Base-by-base conservation (phyloP, 2,329 filamentous ascomycete species). In the Escovopsis sp. region DNA sequence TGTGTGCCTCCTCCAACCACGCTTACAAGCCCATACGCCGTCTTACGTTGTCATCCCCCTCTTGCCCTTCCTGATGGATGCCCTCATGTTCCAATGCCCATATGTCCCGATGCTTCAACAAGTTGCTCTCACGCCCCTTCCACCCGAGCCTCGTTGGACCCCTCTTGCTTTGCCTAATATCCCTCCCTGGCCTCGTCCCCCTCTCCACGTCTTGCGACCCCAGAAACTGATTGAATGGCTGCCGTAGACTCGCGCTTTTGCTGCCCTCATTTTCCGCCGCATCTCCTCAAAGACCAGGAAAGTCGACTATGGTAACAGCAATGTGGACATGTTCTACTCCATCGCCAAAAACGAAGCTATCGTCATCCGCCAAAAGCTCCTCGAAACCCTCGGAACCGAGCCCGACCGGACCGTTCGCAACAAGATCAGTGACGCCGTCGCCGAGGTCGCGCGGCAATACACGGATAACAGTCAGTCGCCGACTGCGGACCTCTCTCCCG, bases 391-490 rank as follows among this genome's bases (percentile, higher is more conserved):
- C 35, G 74, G 74, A 39, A 67, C 65, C 41, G 90, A 96, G 61
- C 64, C 72, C 16, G 72, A 81, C 42, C 71, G 76, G 41, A 66
- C 72, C 27, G 82, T 94, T 32, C 72, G 90, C 49, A 90, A 94
- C 63, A 98, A 98, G 61, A 82, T 96, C 53, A 90, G 87, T 48
- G 90, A 98, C 60, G 86, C 88, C n/a, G 82, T 96, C 42, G 90
- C 90, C 17, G 90, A 98, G 60, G 70, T 98, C 41, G 90, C 88
- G 31, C 76, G 90, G 50, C 86, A 98, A 62, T 94, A 94, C 60
- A 81, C 83, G 31, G 90, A 96, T 49, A 85, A 81, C 51, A 79
- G 85, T 93, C 68, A 56, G 77, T 27, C 19, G 34, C 27, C 31
- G 19, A 11, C 13, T 15, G 13, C 17, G 31, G 19, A 17, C 15